Conservation (phyloP, 176 grass and related monocot species). For the Thalia dealbata region DNA sequence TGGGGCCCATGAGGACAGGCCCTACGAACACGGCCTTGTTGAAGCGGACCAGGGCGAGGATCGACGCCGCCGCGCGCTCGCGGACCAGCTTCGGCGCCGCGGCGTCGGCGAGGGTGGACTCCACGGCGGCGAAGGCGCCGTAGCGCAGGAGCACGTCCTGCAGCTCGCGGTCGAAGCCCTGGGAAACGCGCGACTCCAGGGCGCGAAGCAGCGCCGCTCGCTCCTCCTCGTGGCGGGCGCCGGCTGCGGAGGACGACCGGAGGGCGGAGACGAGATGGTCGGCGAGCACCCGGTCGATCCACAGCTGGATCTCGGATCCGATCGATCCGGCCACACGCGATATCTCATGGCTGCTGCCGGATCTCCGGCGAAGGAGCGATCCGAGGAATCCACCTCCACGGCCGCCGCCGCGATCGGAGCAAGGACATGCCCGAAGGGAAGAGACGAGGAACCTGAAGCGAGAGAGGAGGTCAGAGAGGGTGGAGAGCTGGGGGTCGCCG, state of each 20-base stretch:
- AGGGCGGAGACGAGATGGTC: conserved; percentile 49
- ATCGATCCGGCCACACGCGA: conserved; percentile 32
- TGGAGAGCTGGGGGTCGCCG: conserved; percentile 29
- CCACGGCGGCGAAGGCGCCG: conserved; percentile 49
- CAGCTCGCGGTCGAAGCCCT: conserved; percentile 51
- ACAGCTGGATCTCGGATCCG: conserved; percentile 50
- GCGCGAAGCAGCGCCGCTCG: conserved; percentile 30
- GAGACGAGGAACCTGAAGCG: conserved; percentile 24
- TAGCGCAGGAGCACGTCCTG: conserved; percentile 56
- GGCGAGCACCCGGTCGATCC: conserved; percentile 51
- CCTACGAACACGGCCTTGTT: conserved; percentile 91
- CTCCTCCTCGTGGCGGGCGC: conserved; percentile 12
- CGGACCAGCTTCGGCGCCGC: conserved; percentile 22
- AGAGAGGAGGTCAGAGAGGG: conserved; percentile 29
- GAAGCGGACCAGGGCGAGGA: conserved; percentile 68
- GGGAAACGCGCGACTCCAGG: conserved; percentile 14
- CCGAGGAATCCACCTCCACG: not conserved
- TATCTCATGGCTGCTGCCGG: conserved; percentile 1
- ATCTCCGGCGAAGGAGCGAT: conserved; percentile 15
- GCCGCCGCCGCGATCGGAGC: not conserved
- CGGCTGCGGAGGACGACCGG: not conserved
- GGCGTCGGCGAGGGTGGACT: conserved; percentile 31
- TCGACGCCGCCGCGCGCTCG: conserved; percentile 29
- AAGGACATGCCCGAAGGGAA: not conserved
- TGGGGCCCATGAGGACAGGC: conserved; percentile 58